Evolutionary conservation across 2,329 filamentous ascomycete genomes (phyloP), one percentile per base, ranked within the genome.

Genomic region (Gaeumannomyces tritici): DNA sequence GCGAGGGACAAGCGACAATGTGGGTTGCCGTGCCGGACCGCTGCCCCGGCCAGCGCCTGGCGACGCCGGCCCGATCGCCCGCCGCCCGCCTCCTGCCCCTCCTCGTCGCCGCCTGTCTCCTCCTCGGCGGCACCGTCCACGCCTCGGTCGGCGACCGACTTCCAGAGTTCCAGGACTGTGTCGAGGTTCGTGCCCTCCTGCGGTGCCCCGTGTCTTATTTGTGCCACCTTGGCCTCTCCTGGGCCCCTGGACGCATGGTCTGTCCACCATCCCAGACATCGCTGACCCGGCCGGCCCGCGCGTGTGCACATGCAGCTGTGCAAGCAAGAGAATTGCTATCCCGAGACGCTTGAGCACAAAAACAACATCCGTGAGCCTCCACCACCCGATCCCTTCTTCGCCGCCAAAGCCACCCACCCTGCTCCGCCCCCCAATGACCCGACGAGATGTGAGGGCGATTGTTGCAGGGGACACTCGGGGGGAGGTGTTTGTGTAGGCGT

Each of bases 101-200:
- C 61, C 68, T 73, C 64, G 65, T 80, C 61, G 65, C 69, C 13
- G 57, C 73, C 61, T 63, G 76, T 59, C 64, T 78, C 56, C 66
- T 79, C 62, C 74, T 84, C 65, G 72, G 75, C 35, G 69, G 68
- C 61, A 73, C 74, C n/a, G 79, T 79, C 21, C 75, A 80, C 62
- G 95, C 92, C 31, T 97, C 93, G 5, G 70, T 87, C 59, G 95
- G 95, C 67, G 95, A 99, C 74, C 83, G 86, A 62, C 79, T 96
- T 64, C 91, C 91, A 24, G 92, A 96, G 70, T 99, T 99, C 73
- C 83, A 82, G 71, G 81, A 92, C 74, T 99, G 95, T 73, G 85
- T 98, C 61, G 77, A 91, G 80, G 93, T 96, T 79, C 66, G 78
- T 74, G 18, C 56, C 7, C 33, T n/a, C 18, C 4, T 51, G 7